A percentile compares a stretch with the other conserved stretches of the same genome.
Evolutionary conservation across 2,329 filamentous ascomycete genomes (phyloP).

Genomic region (Phialocephala sp.): DNA sequence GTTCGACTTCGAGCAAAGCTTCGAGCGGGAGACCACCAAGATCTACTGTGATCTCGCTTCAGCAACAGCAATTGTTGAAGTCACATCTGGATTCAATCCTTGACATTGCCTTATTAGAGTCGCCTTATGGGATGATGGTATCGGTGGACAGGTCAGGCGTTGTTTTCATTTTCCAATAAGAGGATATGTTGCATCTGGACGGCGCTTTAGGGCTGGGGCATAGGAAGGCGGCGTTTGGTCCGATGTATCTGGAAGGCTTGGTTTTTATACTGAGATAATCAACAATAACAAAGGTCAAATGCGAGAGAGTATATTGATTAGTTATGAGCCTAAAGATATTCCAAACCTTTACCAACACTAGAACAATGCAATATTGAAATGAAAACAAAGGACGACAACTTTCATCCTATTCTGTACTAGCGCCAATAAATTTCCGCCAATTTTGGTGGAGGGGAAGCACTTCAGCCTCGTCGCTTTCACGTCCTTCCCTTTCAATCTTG

Average conservation of each 20-base stretch:
- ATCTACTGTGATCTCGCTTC: conserved; percentile 83
- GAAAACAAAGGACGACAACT: conserved; percentile 9
- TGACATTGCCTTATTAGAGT: conserved; percentile 87
- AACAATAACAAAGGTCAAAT: background rate
- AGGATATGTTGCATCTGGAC: conserved; percentile 26
- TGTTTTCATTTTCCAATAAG: conserved; percentile 74
- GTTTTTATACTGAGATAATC: conserved; percentile 6
- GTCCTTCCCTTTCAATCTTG: conserved; percentile 2
- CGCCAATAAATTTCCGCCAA: conserved; percentile 8
- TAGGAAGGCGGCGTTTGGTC: conserved; percentile 18
- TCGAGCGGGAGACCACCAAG: conserved; percentile 60
- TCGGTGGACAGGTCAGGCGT: conserved; percentile 89
- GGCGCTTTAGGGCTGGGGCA: conserved; percentile 18
- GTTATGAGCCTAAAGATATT: background rate
- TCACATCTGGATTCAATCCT: conserved; percentile 87
- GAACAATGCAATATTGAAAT: background rate
- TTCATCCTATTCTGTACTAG: conserved; percentile 26
- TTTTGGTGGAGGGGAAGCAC: conserved; percentile 21
- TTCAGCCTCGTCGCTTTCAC: conserved; percentile 24
- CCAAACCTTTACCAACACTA: background rate
- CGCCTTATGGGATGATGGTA: conserved; percentile 90
- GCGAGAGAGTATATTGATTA: background rate
- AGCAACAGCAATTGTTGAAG: conserved; percentile 85
- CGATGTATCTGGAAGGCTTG: conserved; percentile 4
- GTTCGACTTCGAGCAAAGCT: conserved; percentile 36